These are phyloP conservation scores for Phialophora macrospora DNA, from an alignment of 2,329 filamentous ascomycete species.

Conservation along the genomic window DNA sequence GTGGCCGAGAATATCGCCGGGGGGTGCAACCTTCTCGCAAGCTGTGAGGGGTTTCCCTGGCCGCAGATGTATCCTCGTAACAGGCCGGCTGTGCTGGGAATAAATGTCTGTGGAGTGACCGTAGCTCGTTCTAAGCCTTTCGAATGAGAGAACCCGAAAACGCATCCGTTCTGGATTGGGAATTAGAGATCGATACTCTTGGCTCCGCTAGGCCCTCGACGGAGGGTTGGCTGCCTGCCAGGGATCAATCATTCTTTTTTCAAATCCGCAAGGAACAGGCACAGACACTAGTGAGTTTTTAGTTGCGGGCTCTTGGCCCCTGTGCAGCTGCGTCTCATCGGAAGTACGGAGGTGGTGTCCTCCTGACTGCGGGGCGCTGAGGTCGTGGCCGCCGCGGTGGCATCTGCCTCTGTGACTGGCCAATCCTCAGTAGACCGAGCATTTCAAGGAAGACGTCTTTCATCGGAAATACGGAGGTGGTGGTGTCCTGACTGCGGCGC, in stretches of 20 bases:
- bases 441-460: constrained; percentile 11
- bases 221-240: not conserved
- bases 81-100: not conserved
- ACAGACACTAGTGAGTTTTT: not conserved
- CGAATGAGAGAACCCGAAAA: not conserved
- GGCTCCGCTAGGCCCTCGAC: not conserved
- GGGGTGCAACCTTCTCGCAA: not conserved
- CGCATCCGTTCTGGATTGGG: not conserved
- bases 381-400: constrained; percentile 2
- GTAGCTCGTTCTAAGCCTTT: not conserved
- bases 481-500: constrained; percentile 20
- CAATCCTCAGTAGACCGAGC: not conserved
- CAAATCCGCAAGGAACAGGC: not conserved
- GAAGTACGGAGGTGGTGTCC: constrained; percentile 32
- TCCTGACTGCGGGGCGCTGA: constrained; percentile 12
- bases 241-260: not conserved
- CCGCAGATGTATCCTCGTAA: not conserved
- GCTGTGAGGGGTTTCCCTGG: not conserved
- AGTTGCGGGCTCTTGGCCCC: not conserved
- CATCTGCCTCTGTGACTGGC: not conserved
- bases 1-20: constrained; percentile 16
- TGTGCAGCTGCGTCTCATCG: constrained; percentile 16
- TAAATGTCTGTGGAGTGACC: not conserved
- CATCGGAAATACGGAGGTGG: constrained; percentile 31
- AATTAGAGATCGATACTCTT: not conserved